phyloP scores from a whole-genome alignment of 176 grass and related monocot genomes.

The Oryza longistaminata region DNA sequence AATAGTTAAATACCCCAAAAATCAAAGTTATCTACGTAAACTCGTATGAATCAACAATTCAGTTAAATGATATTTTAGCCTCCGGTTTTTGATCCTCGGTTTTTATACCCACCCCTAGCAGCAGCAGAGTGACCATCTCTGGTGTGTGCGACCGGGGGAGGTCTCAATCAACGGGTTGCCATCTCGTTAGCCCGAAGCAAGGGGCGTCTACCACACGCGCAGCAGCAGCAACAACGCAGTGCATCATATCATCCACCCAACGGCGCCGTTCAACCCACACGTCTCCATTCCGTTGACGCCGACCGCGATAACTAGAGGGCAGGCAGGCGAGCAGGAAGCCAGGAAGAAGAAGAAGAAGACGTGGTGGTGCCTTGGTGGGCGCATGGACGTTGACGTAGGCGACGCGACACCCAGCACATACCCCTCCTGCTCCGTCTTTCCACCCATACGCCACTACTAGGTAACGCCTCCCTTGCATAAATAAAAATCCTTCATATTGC shows the following conservation, averaged over 20 bases:
- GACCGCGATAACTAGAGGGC: background rate
- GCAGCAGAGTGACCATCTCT: background rate
- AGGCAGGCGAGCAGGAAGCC: background rate
- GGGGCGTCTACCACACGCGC: background rate
- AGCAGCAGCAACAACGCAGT: background rate
- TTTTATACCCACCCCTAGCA: no score
- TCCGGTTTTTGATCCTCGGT: no score
- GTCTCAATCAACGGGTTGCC: constrained; percentile 18
- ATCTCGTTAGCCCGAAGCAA: constrained; percentile 31
- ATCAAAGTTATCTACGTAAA: no score
- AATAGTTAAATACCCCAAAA: no score
- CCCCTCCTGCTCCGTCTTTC: no score
- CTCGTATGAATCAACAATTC: no score
- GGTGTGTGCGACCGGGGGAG: background rate
- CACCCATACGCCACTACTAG: background rate
- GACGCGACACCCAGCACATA: background rate
- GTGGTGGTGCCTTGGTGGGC: background rate
- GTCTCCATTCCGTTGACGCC: background rate
- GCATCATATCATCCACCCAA: background rate
- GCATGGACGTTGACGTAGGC: constrained; percentile 34
- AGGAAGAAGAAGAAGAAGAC: no score
- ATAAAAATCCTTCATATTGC: background rate
- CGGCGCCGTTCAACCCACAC: background rate
- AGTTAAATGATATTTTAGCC: no score
- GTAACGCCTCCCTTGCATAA: constrained; percentile 21